Evolutionary conservation across 441 rosid species (phyloP), one percentile per base, ranked within the genome.

Genomic region (Pelargonium fulgidum): DNA sequence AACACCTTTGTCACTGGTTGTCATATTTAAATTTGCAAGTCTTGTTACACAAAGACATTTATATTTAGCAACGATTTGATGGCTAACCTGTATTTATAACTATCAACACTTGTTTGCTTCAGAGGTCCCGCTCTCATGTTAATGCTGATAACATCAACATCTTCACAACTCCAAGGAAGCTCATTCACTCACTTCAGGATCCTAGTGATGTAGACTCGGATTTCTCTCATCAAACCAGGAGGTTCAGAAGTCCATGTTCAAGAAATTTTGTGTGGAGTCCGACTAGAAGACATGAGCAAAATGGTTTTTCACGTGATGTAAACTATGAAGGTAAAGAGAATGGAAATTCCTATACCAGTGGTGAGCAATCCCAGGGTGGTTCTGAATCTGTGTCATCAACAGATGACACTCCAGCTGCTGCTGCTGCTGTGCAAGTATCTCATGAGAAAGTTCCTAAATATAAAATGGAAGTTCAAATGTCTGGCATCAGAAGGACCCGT

Each of bases 131-230:
- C 48, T 88, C 90, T 66, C 85, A 69, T 61, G 68, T 88, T 71
- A 80, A 79, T 65, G 81, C 72, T 8, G 93, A 87, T 76, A 76
- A 82, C 68, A 71, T 83, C 42, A 39, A 39, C 66, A 81, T 89
- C 80, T 93, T 85, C 77, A 86, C 83, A 52, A 93, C 98, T 54
- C 99, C 99, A 26, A 79, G 97, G 83, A 91, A 85, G 84, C 98
- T 96, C 39, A 85, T 96, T 48, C 87, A 70, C 66, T 89, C 96
- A 65, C 97, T 93, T 81, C 96, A 92, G 73, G 91, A 88, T 69
- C 77, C 83, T 20, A 81, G 67, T 75, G 86, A 84, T 66, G 47
- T 72, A 2, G 81, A 81, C 7, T 61, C 64, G 0, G 88, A 81
- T 62, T 76, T 73, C 75, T 75, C 86, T 13, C 86, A 72, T 76